phyloP scores from a whole-genome alignment of 257 asterid species.

The Solanum appendiculatum region DNA sequence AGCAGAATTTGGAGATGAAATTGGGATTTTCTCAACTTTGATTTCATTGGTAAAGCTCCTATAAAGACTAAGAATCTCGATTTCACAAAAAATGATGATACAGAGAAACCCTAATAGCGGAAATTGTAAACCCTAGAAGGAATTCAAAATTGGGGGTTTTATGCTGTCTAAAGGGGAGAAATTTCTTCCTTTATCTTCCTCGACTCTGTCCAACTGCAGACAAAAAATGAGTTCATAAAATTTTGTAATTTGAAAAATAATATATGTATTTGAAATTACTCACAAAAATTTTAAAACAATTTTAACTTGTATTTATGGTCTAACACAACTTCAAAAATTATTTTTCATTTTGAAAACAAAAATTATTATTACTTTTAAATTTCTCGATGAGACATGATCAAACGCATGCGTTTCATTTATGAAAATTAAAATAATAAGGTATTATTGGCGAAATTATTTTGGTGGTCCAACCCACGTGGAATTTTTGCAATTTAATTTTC shows the following conservation, averaged over 20 bases:
- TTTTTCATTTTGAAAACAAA: too few relatives aligned
- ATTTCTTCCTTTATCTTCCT: neutral
- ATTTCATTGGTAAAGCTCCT: neutral
- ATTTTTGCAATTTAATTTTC: neutral
- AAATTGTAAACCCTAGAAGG: neutral
- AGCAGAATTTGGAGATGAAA: slow-evolving; percentile 14
- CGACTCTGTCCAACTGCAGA: neutral
- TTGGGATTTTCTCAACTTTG: neutral
- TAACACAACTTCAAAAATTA: too few relatives aligned
- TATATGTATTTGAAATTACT: too few relatives aligned
- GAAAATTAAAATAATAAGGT: neutral
- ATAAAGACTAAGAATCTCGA: neutral
- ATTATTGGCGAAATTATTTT: neutral
- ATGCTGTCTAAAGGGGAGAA: neutral
- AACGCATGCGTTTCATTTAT: neutral
- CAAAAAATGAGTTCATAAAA: neutral
- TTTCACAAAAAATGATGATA: neutral
- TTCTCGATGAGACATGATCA: too few relatives aligned
- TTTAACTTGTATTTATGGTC: fast-evolving
- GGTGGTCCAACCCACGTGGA: neutral
- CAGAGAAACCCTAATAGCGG: neutral
- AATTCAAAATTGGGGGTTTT: neutral
- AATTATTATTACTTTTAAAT: too few relatives aligned
- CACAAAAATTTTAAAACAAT: too few relatives aligned
- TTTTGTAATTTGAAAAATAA: too few relatives aligned